Base-by-base conservation (phyloP, 495 filamentous ascomycete genomes). In the Aspergillus asperescens region DNA sequence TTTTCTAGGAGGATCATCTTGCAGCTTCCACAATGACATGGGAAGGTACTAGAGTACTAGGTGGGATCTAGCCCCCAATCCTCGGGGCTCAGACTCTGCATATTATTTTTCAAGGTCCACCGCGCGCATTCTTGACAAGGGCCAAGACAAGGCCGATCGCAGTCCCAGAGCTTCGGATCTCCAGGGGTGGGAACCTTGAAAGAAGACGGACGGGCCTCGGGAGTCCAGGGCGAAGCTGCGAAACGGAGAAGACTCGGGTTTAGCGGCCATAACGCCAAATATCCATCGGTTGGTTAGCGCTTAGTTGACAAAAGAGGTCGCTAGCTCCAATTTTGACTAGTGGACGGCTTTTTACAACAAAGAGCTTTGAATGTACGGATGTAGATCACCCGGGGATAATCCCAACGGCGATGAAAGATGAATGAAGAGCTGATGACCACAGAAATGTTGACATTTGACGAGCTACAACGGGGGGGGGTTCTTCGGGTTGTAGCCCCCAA, bases 1-100 rank as follows among this genome's bases (percentile, higher is more conserved):
- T 55, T 54, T 54, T 56, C 50, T 39, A 40, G 54, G 46, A 48
- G 20, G 53, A 43, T 29, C 29, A 48, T 47, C 19, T 59, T 40
- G 35, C 52, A 54, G 55, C 47, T 32, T 45, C 52, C 39, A 52
- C 48, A 49, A 56, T 59, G 51, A 56, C 32, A 60, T 54, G 53
- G 39, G 59, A 35, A 35, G 15, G 12, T 15, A 16, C 32, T 42
- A 62, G 27, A 15, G 12, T 15, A 16, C 32, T 42, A 62, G 27
- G 29, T 35, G 49, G 18, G 52, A 47, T 61, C 56, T 57, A 62
- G 59, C 58, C 61, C 54, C 56, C 59, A 62, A 55, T 32, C 29
- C 45, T 32, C 38, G 61, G 64, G 64, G 62, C 59, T 63, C 60
- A 66, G 62, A 60, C 57, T 63, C 9, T 47, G 44, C 44, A 47